Conservation (phyloP, 345 rosid genomes). For the rapeseed (Brassica napus) region Da-Ae NC_063439.1:23604501-23605000, state of each 20-base stretch:
- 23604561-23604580: slow-evolving; percentile 73
- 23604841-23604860: no score
- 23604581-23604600: slow-evolving; percentile 45
- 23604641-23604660: slow-evolving; percentile 60
- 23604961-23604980: no score
- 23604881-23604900: slow-evolving; percentile 50
- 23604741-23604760: slow-evolving; percentile 57
- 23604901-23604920: slow-evolving; percentile 48
- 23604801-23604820: slow-evolving; percentile 44
- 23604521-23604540: not conserved
- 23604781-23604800: slow-evolving; percentile 68
- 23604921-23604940: slow-evolving; percentile 25
- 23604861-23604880: no score
- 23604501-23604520: not conserved
- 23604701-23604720: slow-evolving; percentile 69
- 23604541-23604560: slow-evolving; percentile 65
- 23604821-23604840: no score
- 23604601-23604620: slow-evolving; percentile 62
- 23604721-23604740: slow-evolving; percentile 56
- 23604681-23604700: slow-evolving; percentile 70
- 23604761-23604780: slow-evolving; percentile 64
- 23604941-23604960: no score
- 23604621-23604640: slow-evolving; percentile 66
- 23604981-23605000: no score
- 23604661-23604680: slow-evolving; percentile 54